phyloP scores from a whole-genome alignment of 495 filamentous ascomycete genomes.

The Friedmanniomyces endolithicus region DNA sequence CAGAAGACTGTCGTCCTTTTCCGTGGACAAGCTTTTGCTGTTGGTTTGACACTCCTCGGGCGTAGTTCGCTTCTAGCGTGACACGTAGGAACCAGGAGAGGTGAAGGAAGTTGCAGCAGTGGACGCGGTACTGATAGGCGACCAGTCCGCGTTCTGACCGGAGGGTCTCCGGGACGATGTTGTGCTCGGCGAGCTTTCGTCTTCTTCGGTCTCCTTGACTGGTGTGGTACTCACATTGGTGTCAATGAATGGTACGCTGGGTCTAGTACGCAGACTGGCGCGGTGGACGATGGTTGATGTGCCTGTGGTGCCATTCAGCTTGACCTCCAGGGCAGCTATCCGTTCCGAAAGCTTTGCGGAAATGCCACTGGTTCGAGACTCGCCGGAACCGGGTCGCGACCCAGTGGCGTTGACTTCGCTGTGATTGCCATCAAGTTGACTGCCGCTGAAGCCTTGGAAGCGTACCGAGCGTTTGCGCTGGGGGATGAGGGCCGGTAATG shows the following conservation, averaged over 20 bases:
- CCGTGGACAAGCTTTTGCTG: conserved; percentile 16
- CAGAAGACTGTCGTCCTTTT: conserved; percentile 33
- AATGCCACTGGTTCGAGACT: conserved; percentile 1
- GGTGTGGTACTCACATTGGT: conserved; percentile 1
- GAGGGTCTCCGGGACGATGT: background rate
- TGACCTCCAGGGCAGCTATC: conserved; percentile 8
- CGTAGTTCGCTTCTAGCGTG: conserved; percentile 9
- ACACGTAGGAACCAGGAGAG: conserved; percentile 11
- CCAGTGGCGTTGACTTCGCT: background rate
- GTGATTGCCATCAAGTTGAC: conserved; percentile 11
- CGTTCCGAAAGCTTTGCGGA: conserved; percentile 15
- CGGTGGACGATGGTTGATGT: conserved; percentile 17
- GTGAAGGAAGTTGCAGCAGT: conserved; percentile 16
- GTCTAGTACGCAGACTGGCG: conserved; percentile 5
- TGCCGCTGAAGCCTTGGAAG: conserved; percentile 8
- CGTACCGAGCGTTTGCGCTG: conserved; percentile 16
- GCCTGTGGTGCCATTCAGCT: conserved; percentile 10
- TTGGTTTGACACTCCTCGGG: conserved; percentile 15
- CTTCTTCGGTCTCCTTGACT: background rate
- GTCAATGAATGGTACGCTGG: conserved; percentile 11
- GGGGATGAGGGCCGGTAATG: background rate
- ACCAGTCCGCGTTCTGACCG: conserved; percentile 5
- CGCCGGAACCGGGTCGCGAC: background rate
- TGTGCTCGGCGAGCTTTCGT: conserved; percentile 9
- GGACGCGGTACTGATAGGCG: conserved; percentile 15